Base-by-base conservation (phyloP, 164 flowering plant genomes). In the Macadamia integrifolia region DNA sequence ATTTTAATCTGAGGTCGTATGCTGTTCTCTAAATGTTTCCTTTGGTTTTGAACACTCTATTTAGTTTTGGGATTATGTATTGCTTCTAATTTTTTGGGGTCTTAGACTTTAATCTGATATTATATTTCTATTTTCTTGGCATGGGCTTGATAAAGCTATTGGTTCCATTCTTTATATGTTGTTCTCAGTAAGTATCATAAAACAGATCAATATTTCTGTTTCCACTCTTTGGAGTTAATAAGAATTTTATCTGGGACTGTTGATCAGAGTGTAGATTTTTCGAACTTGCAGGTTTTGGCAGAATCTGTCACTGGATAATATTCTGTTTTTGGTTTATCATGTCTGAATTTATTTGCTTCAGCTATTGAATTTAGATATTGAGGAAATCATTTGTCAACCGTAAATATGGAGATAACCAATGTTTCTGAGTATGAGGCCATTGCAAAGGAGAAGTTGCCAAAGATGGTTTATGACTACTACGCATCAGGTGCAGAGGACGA, bases 401-500 rank as follows among this genome's bases (percentile, higher is more conserved):
- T 6, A 17, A 80, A 70, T 62, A 85, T 84, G 92, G 97, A 89
- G 86, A 75, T 93, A 48, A 89, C 93, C 32, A 91, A 89, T 74
- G 93, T 91, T 1, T 60, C 57, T 31, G 97, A 93, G 79, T 91
- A 87, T 76, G 84, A 93, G 69, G 85, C 85, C 56, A 79, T 93
- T 67, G 97, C 98, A 32, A 93, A 87, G 84, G 73, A 83, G 74
- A 91, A 86, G 60, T 76, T 93, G 79, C 97, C 97, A 11, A 91
- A 93, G 88, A 91, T 91, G 96, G 83, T 82, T 52, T 91, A 74
- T 68, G 98, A 93, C 78, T 92, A 90, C 80, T 89, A 89, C 72
- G 96, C 97, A 64, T 93, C 98, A 6, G 98, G 98, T 67, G 98
- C 98, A 68, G 98, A 93, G 87, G 97, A 93, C 69, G 86, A 87